phyloP scores from a whole-genome alignment of 352 stramenopile genomes.

The Pythium dissotocum region DNA sequence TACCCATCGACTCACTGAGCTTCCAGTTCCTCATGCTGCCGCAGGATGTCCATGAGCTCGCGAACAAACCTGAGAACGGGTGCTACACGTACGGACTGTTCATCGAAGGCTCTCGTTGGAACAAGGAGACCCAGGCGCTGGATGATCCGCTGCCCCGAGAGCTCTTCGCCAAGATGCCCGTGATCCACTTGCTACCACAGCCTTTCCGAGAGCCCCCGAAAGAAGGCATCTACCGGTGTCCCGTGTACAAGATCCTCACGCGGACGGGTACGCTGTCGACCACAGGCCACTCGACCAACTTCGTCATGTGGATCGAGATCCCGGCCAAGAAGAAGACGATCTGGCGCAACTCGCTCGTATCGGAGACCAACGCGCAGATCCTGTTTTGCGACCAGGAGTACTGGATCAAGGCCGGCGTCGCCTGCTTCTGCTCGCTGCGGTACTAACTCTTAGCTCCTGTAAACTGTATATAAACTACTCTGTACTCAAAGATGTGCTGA shows the following conservation, averaged over 20 bases:
- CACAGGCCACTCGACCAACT: conserved; percentile 97
- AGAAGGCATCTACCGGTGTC: conserved; percentile 82
- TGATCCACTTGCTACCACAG: conserved; percentile 82
- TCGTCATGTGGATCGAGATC: conserved; percentile 97
- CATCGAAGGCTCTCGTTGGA: conserved; percentile 91
- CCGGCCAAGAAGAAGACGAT: conserved; percentile 74
- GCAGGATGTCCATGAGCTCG: conserved; percentile 56
- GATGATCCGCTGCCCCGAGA: conserved; percentile 52
- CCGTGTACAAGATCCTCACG: conserved; percentile 91
- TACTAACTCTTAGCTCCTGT: conserved; percentile 45
- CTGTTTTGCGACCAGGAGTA: conserved; percentile 70
- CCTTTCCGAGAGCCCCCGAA: conserved; percentile 54
- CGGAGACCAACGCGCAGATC: conserved; percentile 68
- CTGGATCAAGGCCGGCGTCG: conserved; percentile 82
- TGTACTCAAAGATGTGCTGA: too few relatives aligned
- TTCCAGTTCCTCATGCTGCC: conserved; percentile 88
- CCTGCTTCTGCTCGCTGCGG: conserved; percentile 75
- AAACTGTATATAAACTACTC: too few relatives aligned
- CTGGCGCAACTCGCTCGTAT: conserved; percentile 64
- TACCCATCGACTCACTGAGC: conserved; percentile 92
- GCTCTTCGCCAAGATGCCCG: conserved; percentile 51
- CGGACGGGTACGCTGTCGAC: conserved; percentile 92
- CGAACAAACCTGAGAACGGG: conserved; percentile 61
- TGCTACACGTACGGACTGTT: conserved; percentile 93
- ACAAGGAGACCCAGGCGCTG: conserved; percentile 46